phyloP scores from a whole-genome alignment of 805 yeast species.

The Saturnispora gosingensis region DNA sequence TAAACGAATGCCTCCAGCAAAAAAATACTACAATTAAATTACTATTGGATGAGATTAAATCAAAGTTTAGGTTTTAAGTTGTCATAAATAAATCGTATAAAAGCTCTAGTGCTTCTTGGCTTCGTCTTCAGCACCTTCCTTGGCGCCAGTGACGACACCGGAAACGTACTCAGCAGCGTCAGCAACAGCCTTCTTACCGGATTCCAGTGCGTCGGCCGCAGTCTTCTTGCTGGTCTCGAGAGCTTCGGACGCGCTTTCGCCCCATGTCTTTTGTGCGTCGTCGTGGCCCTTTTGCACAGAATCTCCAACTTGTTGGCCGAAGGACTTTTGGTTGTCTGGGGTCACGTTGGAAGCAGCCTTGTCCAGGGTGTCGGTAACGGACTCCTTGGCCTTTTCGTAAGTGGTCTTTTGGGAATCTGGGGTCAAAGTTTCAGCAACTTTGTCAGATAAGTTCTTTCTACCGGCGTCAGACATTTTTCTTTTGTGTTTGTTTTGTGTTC shows the following conservation, averaged over 20 bases:
- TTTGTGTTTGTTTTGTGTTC: constrained; percentile 2
- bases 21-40: neutral
- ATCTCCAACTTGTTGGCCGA: constrained; percentile 50
- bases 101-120: constrained; percentile 13
- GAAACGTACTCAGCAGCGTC: constrained; percentile 45
- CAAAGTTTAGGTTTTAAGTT: neutral
- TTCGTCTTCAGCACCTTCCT: constrained; percentile 22
- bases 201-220: constrained; percentile 35
- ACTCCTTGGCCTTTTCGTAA: constrained; percentile 64
- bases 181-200: constrained; percentile 39
- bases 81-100: neutral
- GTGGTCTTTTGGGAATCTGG: constrained; percentile 66
- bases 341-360: constrained; percentile 46
- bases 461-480: constrained; percentile 28
- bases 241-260: constrained; percentile 38
- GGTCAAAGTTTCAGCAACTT: constrained; percentile 55
- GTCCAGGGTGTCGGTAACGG: constrained; percentile 58
- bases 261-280: constrained; percentile 33
- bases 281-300: constrained; percentile 35
- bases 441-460: constrained; percentile 70
- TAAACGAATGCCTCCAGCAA: too few species aligned
- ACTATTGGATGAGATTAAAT: neutral
- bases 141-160: constrained; percentile 58
- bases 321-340: constrained; percentile 63
- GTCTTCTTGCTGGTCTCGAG: constrained; percentile 41